Evolutionary conservation across 306 rosid species (phyloP), one percentile per base, ranked within the genome.

Genomic region (Benincasa hispida): DNA sequence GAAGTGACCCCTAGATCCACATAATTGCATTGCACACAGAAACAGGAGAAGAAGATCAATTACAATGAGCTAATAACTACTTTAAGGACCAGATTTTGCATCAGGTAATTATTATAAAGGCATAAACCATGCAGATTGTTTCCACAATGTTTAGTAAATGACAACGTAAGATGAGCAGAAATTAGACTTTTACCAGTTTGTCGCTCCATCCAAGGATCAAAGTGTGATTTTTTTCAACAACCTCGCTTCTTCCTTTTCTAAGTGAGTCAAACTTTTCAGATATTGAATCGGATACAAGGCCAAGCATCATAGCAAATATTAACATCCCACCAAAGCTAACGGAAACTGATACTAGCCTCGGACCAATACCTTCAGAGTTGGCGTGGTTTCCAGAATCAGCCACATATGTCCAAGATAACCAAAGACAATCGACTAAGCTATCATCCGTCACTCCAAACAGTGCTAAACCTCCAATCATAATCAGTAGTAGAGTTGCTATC

Each of bases 241-340:
- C 98, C 88, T 90, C 90, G 77, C 98, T 92, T 87, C 84, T 90
- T 76, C 98, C 98, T 84, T 92, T 92, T 83, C 96, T 90, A 79
- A 92, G 83, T 1, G 98, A 92, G 80, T 92, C 98, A 56, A 92
- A 89, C 82, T 90, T 92, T 86, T 89, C 96, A 25, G 94, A 90
- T 79, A 92, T 92, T 66, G 96, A 83, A 83, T 92, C 98, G 15
- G 98, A 90, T 51, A 92, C 98, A 67, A 92, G 94, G 56, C 98
- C 98, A 83, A 90, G 98, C 98, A 92, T 89, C 96, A 92, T 92
- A 74, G 98, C 98, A 85, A 92, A 92, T 77, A 92, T 87, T 79
- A 90, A 93, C 98, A 92, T 92, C 81, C 98, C 96, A 4, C 96
- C 98, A 78, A 92, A 90, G 87, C 96, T 90, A 81, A 92, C 87